phyloP scores from a whole-genome alignment of 495 filamentous ascomycete genomes.

The Aspergillus sclerotioniger region DNA sequence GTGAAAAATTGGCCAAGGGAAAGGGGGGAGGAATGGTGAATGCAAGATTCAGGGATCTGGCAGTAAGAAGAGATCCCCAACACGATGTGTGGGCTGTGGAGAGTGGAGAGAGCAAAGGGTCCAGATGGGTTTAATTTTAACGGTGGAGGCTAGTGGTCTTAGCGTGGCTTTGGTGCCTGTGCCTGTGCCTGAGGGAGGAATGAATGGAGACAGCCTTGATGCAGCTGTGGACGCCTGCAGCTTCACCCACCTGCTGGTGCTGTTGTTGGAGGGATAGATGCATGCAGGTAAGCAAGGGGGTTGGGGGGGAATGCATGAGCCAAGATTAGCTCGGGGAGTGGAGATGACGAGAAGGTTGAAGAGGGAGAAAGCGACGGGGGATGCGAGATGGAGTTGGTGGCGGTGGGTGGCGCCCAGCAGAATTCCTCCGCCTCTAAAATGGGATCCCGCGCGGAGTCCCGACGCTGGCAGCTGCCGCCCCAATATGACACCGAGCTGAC shows the following conservation, averaged over 20 bases:
- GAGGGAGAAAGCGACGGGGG: neutral
- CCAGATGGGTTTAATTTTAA: neutral
- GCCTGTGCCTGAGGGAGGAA: neutral
- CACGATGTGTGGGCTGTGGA: neutral
- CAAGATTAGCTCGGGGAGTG: neutral
- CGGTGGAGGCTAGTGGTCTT: neutral
- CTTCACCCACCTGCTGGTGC: neutral
- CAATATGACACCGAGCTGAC: no score
- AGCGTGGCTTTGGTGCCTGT: no score
- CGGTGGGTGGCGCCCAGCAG: neutral
- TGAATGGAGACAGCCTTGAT: neutral
- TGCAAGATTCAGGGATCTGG: neutral
- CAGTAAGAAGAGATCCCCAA: neutral
- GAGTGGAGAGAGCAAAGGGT: neutral
- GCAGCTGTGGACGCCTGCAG: neutral
- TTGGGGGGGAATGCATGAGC: neutral
- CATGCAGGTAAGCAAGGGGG: no score
- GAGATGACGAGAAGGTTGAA: neutral
- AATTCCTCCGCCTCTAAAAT: no score
- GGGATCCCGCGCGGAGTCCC: no score
- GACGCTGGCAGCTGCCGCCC: neutral
- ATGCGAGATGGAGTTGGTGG: neutral
- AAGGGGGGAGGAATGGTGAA: neutral
- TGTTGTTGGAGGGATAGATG: no score
- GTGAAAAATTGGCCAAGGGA: neutral